These are phyloP conservation scores for Silene vulgaris DNA, from an alignment of 179 eudicot species.

Conservation along the genomic window DNA sequence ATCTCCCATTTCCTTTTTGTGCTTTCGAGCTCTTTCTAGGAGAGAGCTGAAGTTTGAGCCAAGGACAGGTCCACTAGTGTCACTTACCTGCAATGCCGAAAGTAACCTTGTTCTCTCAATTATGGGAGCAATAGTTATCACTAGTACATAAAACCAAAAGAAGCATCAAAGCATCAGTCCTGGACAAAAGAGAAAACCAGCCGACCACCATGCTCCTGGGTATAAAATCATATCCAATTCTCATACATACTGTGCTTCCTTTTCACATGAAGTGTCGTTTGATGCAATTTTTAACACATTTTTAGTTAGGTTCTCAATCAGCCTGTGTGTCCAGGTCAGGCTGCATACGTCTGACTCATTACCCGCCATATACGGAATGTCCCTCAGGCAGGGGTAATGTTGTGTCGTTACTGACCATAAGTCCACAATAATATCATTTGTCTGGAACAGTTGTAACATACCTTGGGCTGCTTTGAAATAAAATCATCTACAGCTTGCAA, in stretches of 20 bases:
- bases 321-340: background rate
- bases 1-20: constrained; percentile 81
- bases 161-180: background rate
- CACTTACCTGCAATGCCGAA: constrained; percentile 61
- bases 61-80: constrained; percentile 65
- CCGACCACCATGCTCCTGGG: background rate
- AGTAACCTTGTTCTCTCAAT: background rate
- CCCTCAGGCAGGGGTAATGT: background rate
- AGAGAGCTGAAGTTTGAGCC: constrained; percentile 62
- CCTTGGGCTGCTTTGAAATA: constrained; percentile 91
- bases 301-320: background rate
- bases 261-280: background rate
- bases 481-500: constrained; percentile 78
- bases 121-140: background rate
- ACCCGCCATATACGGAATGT: background rate
- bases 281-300: background rate
- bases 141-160: background rate
- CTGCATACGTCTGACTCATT: background rate
- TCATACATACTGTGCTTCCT: background rate
- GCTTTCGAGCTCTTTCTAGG: constrained; percentile 67
- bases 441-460: constrained; percentile 23
- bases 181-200: no score
- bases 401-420: constrained; percentile 3
- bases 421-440: background rate
- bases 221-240: background rate